A percentile compares a stretch with the other conserved stretches of the same genome.
These are phyloP conservation scores for Mucor piriformis DNA, from an alignment of 371 early-diverging fungal genomes.

Conservation along the genomic window DNA sequence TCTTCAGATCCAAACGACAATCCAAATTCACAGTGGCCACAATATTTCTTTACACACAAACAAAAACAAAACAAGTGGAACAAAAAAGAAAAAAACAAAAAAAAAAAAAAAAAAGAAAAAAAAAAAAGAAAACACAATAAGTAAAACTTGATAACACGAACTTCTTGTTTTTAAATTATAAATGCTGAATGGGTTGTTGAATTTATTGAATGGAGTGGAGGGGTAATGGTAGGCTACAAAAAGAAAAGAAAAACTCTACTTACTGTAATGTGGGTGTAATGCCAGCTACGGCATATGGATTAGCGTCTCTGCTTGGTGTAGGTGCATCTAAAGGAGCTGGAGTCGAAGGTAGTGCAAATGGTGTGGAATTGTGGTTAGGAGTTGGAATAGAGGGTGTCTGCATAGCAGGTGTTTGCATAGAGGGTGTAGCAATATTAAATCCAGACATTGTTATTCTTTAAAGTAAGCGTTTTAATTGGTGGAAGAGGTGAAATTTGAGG, in stretches of 20 bases:
- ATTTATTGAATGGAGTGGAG: background rate
- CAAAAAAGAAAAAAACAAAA: background rate
- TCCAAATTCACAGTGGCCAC: conserved; percentile 99
- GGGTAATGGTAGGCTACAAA: background rate
- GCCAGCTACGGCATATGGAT: conserved; percentile 66
- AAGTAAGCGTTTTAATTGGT: background rate
- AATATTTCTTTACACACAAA: conserved; percentile 81
- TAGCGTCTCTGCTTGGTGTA: conserved; percentile 52
- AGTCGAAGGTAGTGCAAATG: conserved; percentile 52
- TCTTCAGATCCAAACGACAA: conserved; percentile 98
- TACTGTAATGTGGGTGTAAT: conserved; percentile 87
- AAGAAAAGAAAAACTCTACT: conserved; percentile 33
- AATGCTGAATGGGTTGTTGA: conserved; percentile 3
- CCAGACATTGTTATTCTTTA: conserved; percentile 45
- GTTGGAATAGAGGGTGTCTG: conserved; percentile 54
- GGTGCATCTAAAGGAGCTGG: conserved; percentile 54
- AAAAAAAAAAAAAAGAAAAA: background rate
- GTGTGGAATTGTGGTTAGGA: conserved; percentile 41
- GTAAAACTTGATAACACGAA: background rate
- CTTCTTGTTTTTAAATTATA: too few species aligned
- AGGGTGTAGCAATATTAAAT: conserved; percentile 54
- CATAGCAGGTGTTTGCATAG: conserved; percentile 51
- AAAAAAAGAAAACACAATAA: conserved; percentile 1
- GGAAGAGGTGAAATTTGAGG: background rate
- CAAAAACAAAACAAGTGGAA: background rate